phyloP scores from a whole-genome alignment of 495 filamentous ascomycete genomes.

The Trypethelium eluteriae region DNA sequence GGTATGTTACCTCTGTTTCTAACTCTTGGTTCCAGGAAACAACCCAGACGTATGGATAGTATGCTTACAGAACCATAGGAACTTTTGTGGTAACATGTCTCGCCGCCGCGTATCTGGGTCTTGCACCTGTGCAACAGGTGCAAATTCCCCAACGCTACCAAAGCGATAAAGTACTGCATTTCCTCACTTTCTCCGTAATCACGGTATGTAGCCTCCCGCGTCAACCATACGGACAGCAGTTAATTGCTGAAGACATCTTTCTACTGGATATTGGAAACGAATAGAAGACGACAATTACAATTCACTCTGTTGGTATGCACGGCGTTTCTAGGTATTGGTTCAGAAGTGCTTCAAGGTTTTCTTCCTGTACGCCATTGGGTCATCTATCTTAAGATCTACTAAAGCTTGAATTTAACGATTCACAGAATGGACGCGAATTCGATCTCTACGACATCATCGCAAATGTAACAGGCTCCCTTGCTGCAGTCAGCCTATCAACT shows the following conservation, averaged over 20 bases:
- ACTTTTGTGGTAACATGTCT: constrained; percentile 71
- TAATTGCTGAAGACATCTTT: constrained; percentile 50
- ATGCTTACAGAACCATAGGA: constrained; percentile 40
- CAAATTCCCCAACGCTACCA: constrained; percentile 33
- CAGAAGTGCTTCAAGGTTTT: constrained; percentile 74
- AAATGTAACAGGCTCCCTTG: constrained; percentile 72
- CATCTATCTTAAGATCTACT: not conserved
- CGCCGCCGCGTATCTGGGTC: constrained; percentile 68
- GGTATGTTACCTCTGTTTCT: constrained; percentile 15
- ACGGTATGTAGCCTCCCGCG: constrained; percentile 41
- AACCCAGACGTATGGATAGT: not conserved
- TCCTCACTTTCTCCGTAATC: constrained; percentile 80
- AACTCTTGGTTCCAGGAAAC: not conserved
- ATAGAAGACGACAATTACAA: constrained; percentile 73
- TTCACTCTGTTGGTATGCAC: constrained; percentile 78
- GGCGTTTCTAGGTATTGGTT: constrained; percentile 64
- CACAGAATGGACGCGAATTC: constrained; percentile 63
- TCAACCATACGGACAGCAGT: not conserved
- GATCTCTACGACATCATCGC: constrained; percentile 80
- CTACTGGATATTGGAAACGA: constrained; percentile 96
- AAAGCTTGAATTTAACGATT: not conserved
- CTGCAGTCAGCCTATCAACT: constrained; percentile 62
- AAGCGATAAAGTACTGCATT: constrained; percentile 88
- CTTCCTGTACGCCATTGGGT: constrained; percentile 44
- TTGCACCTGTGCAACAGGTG: constrained; percentile 45